Base-by-base conservation (phyloP, 2,329 filamentous ascomycete species). In the Aspergillus eucalypticola region DNA sequence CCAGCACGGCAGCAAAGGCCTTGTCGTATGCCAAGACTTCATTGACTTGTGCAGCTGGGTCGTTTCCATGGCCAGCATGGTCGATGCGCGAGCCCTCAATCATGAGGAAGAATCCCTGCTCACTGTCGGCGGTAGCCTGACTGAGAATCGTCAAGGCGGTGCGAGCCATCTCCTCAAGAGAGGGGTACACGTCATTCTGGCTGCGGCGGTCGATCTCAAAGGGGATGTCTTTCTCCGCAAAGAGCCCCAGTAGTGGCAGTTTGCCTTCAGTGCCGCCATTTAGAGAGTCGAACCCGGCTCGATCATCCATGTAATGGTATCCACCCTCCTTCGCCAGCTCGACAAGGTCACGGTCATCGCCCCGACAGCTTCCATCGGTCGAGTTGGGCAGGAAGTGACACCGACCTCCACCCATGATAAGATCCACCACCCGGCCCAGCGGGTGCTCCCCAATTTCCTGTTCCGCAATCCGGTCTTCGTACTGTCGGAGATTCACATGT, bases 41-140 rank as follows among this genome's bases (percentile, higher is more conserved):
- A 67, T 91, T 88, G 10, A 94, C 91, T 71, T 95, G 91, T 0
- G 91, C 90, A 8, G 89, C 90, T 0, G 91, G 90, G 68, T 95
- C 91, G 68, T 95, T 95, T 64, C 85, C 86, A 73, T 95, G 91
- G 6, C 92, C 95, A 3, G 95, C 94, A 73, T 99, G 95, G 71
- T 99, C 95, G 69, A 99, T 98, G 44, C 95, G 85, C 69, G 91
- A 96, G 4, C 93, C 95, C 77, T 99, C 95, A 62, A 99, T 96
- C 94, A 99, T 96, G 68, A 99, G 82, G 78, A 99, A 99, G 82
- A 98, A 99, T 4, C 95, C 95, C 76, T 96, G 88, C 44, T 98
- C 92, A 63, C 86, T 92, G 71, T 93, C 83, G 71, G 86, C 83
- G 0, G 95, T 97, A 0, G 93, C 95, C 60, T 88, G 87, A 63